A percentile compares a stretch with the other conserved stretches of the same genome.
Evolutionary conservation across 1,284 basidiomycete genomes (phyloP).

Genomic region (Sanghuangporus sanghuang): DNA sequence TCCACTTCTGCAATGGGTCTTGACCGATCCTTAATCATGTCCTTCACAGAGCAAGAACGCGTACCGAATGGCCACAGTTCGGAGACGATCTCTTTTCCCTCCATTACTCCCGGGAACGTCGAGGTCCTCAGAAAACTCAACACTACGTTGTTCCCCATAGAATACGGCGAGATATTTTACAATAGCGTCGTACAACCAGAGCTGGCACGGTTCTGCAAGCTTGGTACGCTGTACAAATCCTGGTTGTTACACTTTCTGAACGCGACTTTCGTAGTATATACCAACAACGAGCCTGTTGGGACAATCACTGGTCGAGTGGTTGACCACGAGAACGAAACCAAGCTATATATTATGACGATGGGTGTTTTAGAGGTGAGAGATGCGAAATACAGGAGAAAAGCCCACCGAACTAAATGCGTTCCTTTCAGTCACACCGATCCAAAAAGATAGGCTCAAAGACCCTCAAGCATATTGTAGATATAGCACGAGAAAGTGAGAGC

Average conservation of each 20-base stretch:
- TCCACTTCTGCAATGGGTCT: not conserved
- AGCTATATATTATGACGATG: slow-evolving; percentile 81
- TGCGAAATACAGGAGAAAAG: slow-evolving; percentile 16
- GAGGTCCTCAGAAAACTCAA: slow-evolving; percentile 31
- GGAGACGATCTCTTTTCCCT: not conserved
- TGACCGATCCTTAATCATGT: not conserved
- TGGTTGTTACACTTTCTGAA: not conserved
- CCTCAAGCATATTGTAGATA: slow-evolving; percentile 56
- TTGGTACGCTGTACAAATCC: slow-evolving; percentile 40
- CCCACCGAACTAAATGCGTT: slow-evolving; percentile 2
- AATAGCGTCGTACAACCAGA: slow-evolving; percentile 66
- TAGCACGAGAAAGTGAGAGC: slow-evolving; percentile 52
- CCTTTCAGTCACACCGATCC: slow-evolving; percentile 70
- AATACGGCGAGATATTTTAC: slow-evolving; percentile 80
- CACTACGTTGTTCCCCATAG: slow-evolving; percentile 74
- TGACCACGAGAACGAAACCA: slow-evolving; percentile 47
- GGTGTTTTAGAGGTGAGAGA: slow-evolving; percentile 69
- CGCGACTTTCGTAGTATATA: slow-evolving; percentile 56
- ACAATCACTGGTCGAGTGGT: slow-evolving; percentile 78
- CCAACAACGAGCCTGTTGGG: slow-evolving; percentile 80
- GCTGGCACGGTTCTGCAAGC: slow-evolving; percentile 75
- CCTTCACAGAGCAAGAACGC: not conserved
- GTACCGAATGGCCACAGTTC: not conserved
- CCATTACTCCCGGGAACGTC: not conserved
- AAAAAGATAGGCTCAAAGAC: slow-evolving; percentile 66